These are phyloP conservation scores for Trichoderma gamsii DNA, from an alignment of 495 filamentous ascomycete species.

Conservation along the genomic window DNA sequence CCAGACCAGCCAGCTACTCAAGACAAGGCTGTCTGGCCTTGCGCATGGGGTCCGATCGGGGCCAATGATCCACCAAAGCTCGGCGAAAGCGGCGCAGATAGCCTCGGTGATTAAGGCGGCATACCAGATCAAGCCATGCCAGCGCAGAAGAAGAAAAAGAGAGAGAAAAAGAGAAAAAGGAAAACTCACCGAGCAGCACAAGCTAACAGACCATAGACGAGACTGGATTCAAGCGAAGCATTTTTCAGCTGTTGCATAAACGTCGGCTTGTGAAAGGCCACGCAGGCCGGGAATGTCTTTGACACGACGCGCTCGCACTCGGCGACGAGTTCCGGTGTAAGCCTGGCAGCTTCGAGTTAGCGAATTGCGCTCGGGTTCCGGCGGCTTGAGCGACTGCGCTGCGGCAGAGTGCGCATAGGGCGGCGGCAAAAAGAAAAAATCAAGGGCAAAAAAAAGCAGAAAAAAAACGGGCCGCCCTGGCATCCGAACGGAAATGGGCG, in stretches of 20 bases:
- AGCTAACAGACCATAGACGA: constrained; percentile 44
- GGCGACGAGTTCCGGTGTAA: constrained; percentile 41
- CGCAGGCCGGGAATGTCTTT: constrained; percentile 46
- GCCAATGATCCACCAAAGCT: not conserved
- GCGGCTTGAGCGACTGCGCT: not conserved
- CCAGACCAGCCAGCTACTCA: not conserved
- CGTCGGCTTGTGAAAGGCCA: constrained; percentile 48
- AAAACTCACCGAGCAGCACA: constrained; percentile 41
- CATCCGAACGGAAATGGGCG: constrained; percentile 10
- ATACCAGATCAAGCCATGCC: no score
- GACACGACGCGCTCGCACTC: constrained; percentile 47
- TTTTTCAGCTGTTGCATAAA: constrained; percentile 46
- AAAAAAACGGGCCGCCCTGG: constrained; percentile 4
- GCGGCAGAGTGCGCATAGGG: constrained; percentile 2
- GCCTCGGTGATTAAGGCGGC: no score
- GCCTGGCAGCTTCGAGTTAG: constrained; percentile 25
- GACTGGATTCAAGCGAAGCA: constrained; percentile 37
- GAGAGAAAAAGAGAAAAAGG: constrained; percentile 5
- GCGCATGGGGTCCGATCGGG: not conserved
- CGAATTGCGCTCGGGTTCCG: constrained; percentile 6
- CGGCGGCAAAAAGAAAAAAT: not conserved
- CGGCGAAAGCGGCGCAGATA: no score
- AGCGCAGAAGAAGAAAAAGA: not conserved
- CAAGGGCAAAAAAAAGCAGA: no score
- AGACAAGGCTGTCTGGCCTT: not conserved